Percentiles rank a stretch among this genome's conserved stretches.
phyloP scores from a whole-genome alignment of 768 basidiomycete species.

The Punctularia strigosozonata region DNA sequence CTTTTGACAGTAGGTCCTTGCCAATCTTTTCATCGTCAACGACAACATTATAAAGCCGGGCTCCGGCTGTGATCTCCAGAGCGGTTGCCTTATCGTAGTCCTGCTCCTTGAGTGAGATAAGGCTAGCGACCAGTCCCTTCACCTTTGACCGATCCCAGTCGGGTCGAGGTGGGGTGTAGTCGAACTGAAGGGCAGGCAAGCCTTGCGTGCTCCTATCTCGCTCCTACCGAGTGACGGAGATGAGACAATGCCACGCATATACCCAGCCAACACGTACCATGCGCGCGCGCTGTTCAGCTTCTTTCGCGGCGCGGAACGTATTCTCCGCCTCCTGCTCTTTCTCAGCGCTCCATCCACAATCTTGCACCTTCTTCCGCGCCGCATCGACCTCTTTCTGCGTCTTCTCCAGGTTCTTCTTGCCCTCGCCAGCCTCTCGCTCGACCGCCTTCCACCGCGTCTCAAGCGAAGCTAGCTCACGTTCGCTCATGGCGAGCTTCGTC shows the following conservation, averaged over 20 bases:
- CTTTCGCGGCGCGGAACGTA: conserved; percentile 38
- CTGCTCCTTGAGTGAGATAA: conserved; percentile 61
- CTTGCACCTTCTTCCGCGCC: conserved; percentile 37
- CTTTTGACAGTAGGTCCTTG: conserved; percentile 70
- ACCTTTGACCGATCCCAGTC: conserved; percentile 79
- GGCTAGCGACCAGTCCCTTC: conserved; percentile 83
- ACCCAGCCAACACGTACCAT: too few species aligned
- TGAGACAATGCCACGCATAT: too few species aligned
- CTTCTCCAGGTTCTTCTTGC: conserved; percentile 52
- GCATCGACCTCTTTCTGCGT: conserved; percentile 48
- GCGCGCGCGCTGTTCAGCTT: too few species aligned
- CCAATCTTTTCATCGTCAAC: conserved; percentile 87
- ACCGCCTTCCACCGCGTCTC: conserved; percentile 75
- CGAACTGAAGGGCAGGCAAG: conserved; percentile 68
- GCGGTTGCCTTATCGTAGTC: conserved; percentile 80
- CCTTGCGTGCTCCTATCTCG: conserved; percentile 57
- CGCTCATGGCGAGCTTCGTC: conserved; percentile 60
- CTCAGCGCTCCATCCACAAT: conserved; percentile 67
- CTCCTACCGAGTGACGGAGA: conserved; percentile 38
- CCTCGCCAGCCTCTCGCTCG: conserved; percentile 73
- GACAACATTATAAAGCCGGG: conserved; percentile 85
- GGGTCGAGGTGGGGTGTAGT: conserved; percentile 65
- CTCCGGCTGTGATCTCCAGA: conserved; percentile 85
- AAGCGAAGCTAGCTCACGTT: conserved; percentile 69
- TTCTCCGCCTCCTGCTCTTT: conserved; percentile 50